These are phyloP conservation scores for Phylloporus arenicola DNA, from an alignment of 768 basidiomycete species.

Conservation along the genomic window DNA sequence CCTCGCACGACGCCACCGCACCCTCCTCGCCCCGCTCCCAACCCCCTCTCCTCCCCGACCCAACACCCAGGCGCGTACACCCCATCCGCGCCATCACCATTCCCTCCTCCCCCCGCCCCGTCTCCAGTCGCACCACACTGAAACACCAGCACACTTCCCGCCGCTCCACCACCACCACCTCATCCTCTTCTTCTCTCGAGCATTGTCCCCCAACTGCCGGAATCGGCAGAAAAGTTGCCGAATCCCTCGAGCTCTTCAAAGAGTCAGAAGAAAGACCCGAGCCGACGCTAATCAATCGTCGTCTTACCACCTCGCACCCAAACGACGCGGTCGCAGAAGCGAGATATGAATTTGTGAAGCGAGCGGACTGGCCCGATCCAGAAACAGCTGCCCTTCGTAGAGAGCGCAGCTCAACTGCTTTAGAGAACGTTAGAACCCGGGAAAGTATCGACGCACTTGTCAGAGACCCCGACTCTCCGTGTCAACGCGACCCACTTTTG, in stretches of 20 bases:
- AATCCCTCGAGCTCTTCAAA: constrained; percentile 76
- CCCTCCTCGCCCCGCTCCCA: background rate
- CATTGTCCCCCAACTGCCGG: constrained; percentile 27
- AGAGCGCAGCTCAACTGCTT: constrained; percentile 57
- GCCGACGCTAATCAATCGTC: constrained; percentile 22
- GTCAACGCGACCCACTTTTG: constrained; percentile 39
- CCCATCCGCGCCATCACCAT: constrained; percentile 29
- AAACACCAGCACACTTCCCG: constrained; percentile 33
- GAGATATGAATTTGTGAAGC: constrained; percentile 76
- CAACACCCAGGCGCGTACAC: constrained; percentile 20
- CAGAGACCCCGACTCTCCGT: constrained; percentile 25
- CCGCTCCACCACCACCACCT: constrained; percentile 6
- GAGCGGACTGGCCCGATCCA: constrained; percentile 81
- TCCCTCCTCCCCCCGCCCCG: constrained; percentile 28
- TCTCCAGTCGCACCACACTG: constrained; percentile 9
- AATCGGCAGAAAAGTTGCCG: constrained; percentile 79
- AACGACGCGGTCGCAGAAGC: constrained; percentile 57
- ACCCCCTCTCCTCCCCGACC: constrained; percentile 30
- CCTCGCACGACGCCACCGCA: background rate
- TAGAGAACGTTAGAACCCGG: constrained; percentile 53
- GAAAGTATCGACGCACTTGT: constrained; percentile 34
- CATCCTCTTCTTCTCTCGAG: constrained; percentile 18
- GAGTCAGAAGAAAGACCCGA: constrained; percentile 48
- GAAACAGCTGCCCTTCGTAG: constrained; percentile 66
- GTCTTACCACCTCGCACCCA: constrained; percentile 34